These are phyloP conservation scores for Mycoemilia scoparia DNA, from an alignment of 192 early-diverging fungal species.

Conservation along the genomic window DNA sequence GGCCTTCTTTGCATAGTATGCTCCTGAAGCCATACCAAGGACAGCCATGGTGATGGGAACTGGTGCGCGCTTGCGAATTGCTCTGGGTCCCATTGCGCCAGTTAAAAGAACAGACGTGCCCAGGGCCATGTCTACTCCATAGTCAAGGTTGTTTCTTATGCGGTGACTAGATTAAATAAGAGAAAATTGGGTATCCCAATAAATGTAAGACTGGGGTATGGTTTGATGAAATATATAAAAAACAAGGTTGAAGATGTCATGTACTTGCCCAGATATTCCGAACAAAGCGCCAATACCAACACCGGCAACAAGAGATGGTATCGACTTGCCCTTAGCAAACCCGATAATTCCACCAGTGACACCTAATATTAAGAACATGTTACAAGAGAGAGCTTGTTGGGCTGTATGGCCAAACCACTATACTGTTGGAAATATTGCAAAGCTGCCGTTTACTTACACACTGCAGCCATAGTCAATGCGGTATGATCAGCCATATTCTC, in stretches of 20 bases:
- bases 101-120: constrained; percentile 17
- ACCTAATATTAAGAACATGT: no score
- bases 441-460: no score
- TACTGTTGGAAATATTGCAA: no score
- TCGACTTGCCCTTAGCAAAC: constrained; percentile 20
- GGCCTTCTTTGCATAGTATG: constrained; percentile 19
- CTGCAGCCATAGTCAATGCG: no score
- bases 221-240: no score
- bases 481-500: no score
- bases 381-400: no score
- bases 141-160: constrained; percentile 18
- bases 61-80: constrained; percentile 15
- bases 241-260: no score
- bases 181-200: no score
- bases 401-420: no score
- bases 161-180: constrained; percentile 11
- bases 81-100: constrained; percentile 24
- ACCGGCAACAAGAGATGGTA: constrained; percentile 22
- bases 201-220: no score
- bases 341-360: constrained; percentile 25
- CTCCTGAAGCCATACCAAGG: constrained; percentile 15
- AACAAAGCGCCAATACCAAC: constrained; percentile 19
- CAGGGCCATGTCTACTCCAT: constrained; percentile 21
- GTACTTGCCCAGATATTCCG: no score
- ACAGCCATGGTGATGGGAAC: constrained; percentile 16